These are phyloP conservation scores for Blastocystis sp. DNA, from an alignment of 352 stramenopile species.

Conservation along the genomic window DNA sequence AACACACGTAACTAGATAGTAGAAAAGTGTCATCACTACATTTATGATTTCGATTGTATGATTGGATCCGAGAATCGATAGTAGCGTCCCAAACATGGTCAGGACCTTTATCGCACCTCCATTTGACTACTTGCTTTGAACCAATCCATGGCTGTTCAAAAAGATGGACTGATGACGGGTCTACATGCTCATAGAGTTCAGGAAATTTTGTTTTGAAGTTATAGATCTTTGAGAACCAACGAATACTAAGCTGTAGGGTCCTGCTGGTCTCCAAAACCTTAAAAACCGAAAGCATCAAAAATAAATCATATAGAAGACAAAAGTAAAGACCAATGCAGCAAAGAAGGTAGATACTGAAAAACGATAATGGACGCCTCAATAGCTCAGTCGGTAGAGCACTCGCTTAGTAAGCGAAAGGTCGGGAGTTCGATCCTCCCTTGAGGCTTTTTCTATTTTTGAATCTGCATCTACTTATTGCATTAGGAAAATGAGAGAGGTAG, in stretches of 20 bases:
- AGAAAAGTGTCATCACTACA: not conserved
- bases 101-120: not conserved
- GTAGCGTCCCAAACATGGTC: slow-evolving; percentile 14
- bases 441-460: slow-evolving; percentile 15
- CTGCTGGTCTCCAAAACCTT: not conserved
- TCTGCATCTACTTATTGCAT: not conserved
- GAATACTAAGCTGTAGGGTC: not conserved
- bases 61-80: not conserved
- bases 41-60: slow-evolving; percentile 18
- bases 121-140: slow-evolving; percentile 42
- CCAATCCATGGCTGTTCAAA: slow-evolving; percentile 37
- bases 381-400: slow-evolving; percentile 55
- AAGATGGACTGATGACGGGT: not conserved
- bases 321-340: not conserved
- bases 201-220: slow-evolving; percentile 31
- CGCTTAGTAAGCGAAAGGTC: slow-evolving; percentile 56
- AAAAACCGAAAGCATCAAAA: not conserved
- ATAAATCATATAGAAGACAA: not conserved
- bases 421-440: slow-evolving; percentile 50
- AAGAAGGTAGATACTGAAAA: not conserved
- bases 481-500: not conserved
- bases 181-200: slow-evolving; percentile 28
- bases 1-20: slow-evolving; percentile 18
- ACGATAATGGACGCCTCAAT: not conserved
- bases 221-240: slow-evolving; percentile 7